Conservation (phyloP, 345 rosid genomes). For the Nasturtium officinale region DNA sequence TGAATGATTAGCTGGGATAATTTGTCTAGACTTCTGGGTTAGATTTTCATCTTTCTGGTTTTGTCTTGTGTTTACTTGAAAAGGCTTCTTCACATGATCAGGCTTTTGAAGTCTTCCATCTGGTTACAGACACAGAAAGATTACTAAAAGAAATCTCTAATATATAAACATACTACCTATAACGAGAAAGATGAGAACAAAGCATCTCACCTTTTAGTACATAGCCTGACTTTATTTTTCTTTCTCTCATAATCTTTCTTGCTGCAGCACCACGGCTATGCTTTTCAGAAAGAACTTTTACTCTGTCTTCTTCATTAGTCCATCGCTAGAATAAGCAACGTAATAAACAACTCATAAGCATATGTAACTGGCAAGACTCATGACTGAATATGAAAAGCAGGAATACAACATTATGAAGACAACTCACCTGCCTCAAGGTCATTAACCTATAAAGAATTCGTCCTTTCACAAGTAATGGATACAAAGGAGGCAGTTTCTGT, state of each 20-base stretch:
- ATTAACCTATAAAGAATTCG: conserved; percentile 62
- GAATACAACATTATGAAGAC: not conserved
- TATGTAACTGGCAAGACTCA: conserved; percentile 8
- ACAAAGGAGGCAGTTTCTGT: conserved; percentile 55
- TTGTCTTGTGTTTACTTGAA: conserved; percentile 40
- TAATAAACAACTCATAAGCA: conserved; percentile 16
- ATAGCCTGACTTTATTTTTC: conserved; percentile 37
- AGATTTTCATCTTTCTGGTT: conserved; percentile 33
- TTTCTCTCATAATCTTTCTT: conserved; percentile 51
- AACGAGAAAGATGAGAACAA: conserved; percentile 6
- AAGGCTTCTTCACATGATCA: conserved; percentile 40
- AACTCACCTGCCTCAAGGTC: conserved; percentile 59
- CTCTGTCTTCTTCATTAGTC: conserved; percentile 57
- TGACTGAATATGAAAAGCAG: not conserved
- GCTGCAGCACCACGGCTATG: conserved; percentile 64
- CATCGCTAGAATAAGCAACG: conserved; percentile 47
- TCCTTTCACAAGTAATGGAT: conserved; percentile 69
- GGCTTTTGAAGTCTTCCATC: conserved; percentile 49
- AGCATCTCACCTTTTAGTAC: conserved; percentile 44
- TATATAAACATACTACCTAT: conserved; percentile 9
- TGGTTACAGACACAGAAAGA: conserved; percentile 32
- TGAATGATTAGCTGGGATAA: conserved; percentile 29
- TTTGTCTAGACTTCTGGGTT: conserved; percentile 12
- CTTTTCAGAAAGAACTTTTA: conserved; percentile 58
- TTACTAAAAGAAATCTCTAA: not conserved